phyloP scores from a whole-genome alignment of 169 alveolate genomes.

The Cryptosporidium parvum region DNA sequence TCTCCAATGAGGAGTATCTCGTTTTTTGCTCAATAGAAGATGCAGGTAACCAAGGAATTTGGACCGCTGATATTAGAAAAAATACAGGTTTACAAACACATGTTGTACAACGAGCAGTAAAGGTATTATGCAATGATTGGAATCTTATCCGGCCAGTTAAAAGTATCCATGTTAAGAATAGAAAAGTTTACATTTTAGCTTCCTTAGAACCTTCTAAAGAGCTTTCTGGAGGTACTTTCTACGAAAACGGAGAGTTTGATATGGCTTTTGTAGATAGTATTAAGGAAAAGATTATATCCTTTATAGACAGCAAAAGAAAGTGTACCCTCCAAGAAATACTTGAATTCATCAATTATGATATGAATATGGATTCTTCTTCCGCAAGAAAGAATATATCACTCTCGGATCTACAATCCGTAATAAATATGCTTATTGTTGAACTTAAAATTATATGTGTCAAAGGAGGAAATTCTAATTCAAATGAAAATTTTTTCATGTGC shows the following conservation, averaged over 20 bases:
- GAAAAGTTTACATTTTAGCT: slow-evolving; percentile 89
- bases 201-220: slow-evolving; percentile 91
- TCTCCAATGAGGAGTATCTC: slow-evolving; percentile 87
- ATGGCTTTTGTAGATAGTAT: slow-evolving; percentile 88
- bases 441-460: slow-evolving; percentile 80
- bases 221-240: slow-evolving; percentile 92
- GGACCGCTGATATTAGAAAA: slow-evolving; percentile 93
- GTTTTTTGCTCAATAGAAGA: slow-evolving; percentile 90
- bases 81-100: slow-evolving; percentile 89
- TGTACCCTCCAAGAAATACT: slow-evolving; percentile 64
- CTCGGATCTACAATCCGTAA: slow-evolving; percentile 80
- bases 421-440: slow-evolving; percentile 74
- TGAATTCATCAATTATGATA: slow-evolving; percentile 77
- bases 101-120: slow-evolving; percentile 88
- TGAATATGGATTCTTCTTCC: slow-evolving; percentile 69
- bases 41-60: slow-evolving; percentile 91
- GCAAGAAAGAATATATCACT: slow-evolving; percentile 78
- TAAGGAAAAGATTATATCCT: slow-evolving; percentile 78
- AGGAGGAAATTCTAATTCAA: slow-evolving; percentile 68
- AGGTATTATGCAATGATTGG: slow-evolving; percentile 85
- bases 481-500: slow-evolving; percentile 39
- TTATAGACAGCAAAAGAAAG: slow-evolving; percentile 76
- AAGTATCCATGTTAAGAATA: slow-evolving; percentile 89
- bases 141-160: slow-evolving; percentile 89
- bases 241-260: slow-evolving; percentile 91